phyloP scores from a whole-genome alignment of 192 early-diverging fungal genomes.

The Mycoemilia scoparia region DNA sequence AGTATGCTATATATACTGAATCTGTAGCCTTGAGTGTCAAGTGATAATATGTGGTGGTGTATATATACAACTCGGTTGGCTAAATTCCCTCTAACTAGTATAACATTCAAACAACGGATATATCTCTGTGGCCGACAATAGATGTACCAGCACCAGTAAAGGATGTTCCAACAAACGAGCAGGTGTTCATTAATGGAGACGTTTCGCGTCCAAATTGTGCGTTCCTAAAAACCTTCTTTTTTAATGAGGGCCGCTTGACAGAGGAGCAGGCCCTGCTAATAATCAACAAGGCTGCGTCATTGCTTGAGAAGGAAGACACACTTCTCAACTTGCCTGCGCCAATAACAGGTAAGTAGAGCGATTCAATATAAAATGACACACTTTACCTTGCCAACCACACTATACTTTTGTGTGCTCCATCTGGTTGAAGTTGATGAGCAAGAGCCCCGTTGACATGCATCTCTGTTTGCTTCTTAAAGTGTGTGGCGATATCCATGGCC shows the following conservation, averaged over 20 bases:
- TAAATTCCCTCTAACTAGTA: too few species aligned
- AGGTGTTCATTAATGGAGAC: slow-evolving; percentile 53
- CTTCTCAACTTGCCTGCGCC: slow-evolving; percentile 79
- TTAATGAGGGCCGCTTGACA: slow-evolving; percentile 76
- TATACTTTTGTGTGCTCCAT: background rate
- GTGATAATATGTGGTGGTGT: background rate
- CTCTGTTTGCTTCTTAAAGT: too few species aligned
- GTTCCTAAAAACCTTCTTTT: slow-evolving; percentile 82
- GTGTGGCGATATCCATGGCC: slow-evolving; percentile 96
- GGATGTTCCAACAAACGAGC: slow-evolving; percentile 33
- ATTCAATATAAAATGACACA: too few species aligned
- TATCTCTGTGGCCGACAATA: too few species aligned
- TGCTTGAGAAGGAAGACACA: slow-evolving; percentile 66
- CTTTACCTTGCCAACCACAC: background rate
- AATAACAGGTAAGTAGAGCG: too few species aligned
- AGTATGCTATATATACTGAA: background rate
- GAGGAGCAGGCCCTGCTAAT: slow-evolving; percentile 84
- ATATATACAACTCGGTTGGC: too few species aligned
- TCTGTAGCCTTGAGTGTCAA: background rate
- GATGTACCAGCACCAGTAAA: slow-evolving; percentile 34
- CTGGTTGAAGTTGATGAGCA: background rate
- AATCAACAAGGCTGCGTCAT: slow-evolving; percentile 59
- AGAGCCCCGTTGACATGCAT: background rate
- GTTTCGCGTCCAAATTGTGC: slow-evolving; percentile 55
- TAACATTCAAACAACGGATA: too few species aligned